Evolutionary conservation across 2,329 filamentous ascomycete species (phyloP), one percentile per base, ranked within the genome.

Genomic region (Arthrobotrys conoides): DNA sequence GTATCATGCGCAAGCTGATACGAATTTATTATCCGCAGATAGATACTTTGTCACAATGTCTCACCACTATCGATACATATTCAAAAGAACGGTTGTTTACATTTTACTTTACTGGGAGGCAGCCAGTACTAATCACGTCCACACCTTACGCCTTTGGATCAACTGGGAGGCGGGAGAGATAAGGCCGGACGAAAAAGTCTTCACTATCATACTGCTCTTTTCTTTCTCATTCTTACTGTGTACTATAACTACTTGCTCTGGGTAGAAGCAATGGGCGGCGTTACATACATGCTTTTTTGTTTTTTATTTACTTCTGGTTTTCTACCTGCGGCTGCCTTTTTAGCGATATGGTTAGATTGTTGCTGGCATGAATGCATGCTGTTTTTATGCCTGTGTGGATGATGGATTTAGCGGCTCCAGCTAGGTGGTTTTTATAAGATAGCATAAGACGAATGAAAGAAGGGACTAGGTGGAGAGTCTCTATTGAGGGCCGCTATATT

Each of bases 201-300:
- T 44, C 10, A 49, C 24, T 55, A 41, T 38, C 41, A 51, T 61
- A 18, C 24, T 16, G 12, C 38, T 41, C 12, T 33, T 20, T 30
- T 16, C 24, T 38, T 57, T 3, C 3, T 3, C 3, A 30, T 6
- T 61, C 20, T 27, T 46, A 44, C 5, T 71, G 44, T 77, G 55
- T 70, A 76, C 51, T 53, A 77, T 64, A 61, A 51, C 30, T 18
- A 48, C 24, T 22, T 18, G 38, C 24, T 61, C 38, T 27, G 14
- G 57, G 57, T 44, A 71, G 69, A 73, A 55, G 66, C 72, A 76
- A 77, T 67, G 73, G 72, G 68, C 61, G 73, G 73, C 73, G 73
- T 77, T 61, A 61, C 36, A 41, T 61, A 61, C 22, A 41, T 41
- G n/a, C 27, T 53, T 66, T 51, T 48, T n/a, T 55, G 33, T 22